Conservation (phyloP, 768 basidiomycete genomes). For the Leccinum subtestaceum region DNA sequence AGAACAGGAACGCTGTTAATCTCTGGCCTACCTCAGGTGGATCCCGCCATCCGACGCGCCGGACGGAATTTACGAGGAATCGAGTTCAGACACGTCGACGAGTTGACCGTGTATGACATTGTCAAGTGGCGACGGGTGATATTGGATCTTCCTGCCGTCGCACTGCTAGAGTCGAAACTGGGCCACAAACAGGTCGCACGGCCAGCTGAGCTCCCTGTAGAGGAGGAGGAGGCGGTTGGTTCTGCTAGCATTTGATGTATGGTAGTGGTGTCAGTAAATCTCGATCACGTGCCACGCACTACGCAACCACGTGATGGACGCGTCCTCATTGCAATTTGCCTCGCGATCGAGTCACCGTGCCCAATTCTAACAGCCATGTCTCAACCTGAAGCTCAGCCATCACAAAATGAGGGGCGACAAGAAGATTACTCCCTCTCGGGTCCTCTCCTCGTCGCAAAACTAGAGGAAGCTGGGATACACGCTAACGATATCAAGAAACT, state of each 20-base stretch:
- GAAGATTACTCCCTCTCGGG: slow-evolving; percentile 62
- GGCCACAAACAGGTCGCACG: slow-evolving; percentile 35
- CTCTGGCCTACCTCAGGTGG: slow-evolving; percentile 56
- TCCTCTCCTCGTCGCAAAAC: slow-evolving; percentile 80
- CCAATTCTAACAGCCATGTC: slow-evolving; percentile 30
- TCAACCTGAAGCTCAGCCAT: slow-evolving; percentile 35
- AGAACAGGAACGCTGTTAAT: slow-evolving; percentile 71
- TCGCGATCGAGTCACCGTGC: not conserved
- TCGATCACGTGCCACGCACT: slow-evolving; percentile 3
- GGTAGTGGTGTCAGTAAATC: not conserved
- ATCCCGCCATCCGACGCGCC: slow-evolving; percentile 55
- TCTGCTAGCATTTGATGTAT: not conserved
- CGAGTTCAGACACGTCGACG: slow-evolving; percentile 57
- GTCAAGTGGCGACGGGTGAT: slow-evolving; percentile 81
- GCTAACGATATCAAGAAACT: slow-evolving; percentile 95
- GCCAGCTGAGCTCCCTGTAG: slow-evolving; percentile 1
- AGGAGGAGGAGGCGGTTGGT: slow-evolving; percentile 8
- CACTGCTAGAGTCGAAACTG: slow-evolving; percentile 66
- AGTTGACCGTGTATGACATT: slow-evolving; percentile 78
- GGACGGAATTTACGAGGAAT: slow-evolving; percentile 71
- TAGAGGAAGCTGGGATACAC: slow-evolving; percentile 86
- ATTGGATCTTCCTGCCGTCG: slow-evolving; percentile 80
- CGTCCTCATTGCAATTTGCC: slow-evolving; percentile 14
- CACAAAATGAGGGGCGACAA: slow-evolving; percentile 49
- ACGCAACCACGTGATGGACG: slow-evolving; percentile 29